A percentile compares a stretch with the other conserved stretches of the same genome.
phyloP scores from a whole-genome alignment of 2,329 filamentous ascomycete genomes.

The Thielaviopsis punctulata region DNA sequence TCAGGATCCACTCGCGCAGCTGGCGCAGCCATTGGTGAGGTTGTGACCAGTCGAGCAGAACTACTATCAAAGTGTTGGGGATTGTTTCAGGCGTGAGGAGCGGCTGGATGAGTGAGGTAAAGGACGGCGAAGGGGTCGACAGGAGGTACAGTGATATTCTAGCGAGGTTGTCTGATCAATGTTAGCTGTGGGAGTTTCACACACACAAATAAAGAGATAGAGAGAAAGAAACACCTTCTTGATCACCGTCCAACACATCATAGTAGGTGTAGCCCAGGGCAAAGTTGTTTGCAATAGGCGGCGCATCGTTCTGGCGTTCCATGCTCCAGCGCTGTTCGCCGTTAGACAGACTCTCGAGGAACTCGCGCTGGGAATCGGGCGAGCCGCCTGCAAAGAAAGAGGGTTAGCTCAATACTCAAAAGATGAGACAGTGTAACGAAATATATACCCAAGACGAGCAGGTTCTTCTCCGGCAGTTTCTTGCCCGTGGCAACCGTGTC shows the following conservation, averaged over 20 bases:
- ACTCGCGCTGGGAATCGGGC: conserved; percentile 68
- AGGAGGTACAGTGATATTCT: conserved; percentile 80
- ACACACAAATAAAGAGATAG: too few species aligned
- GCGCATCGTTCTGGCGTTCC: conserved; percentile 42
- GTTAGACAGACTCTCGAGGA: conserved; percentile 48
- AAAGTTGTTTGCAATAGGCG: conserved; percentile 79
- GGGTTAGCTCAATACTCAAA: not conserved
- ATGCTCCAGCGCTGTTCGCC: conserved; percentile 34
- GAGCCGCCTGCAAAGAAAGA: conserved; percentile 45
- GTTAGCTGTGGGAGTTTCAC: not conserved
- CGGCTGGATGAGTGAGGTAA: conserved; percentile 66
- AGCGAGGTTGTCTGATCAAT: conserved; percentile 57
- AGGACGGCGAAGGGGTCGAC: conserved; percentile 66
- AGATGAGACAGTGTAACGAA: not conserved
- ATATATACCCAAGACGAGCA: conserved; percentile 60
- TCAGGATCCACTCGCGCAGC: conserved; percentile 73
- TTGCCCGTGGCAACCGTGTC: conserved; percentile 81
- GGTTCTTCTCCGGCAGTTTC: conserved; percentile 77
- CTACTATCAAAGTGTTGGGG: conserved; percentile 70
- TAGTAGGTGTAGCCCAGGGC: conserved; percentile 90
- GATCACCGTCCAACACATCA: conserved; percentile 82
- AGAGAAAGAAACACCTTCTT: conserved; percentile 48
- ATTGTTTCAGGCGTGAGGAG: conserved; percentile 72
- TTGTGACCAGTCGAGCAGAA: conserved; percentile 89
- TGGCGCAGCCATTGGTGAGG: conserved; percentile 87